phyloP scores from a whole-genome alignment of 768 basidiomycete genomes.

The Agaricus bisporus region DNA sequence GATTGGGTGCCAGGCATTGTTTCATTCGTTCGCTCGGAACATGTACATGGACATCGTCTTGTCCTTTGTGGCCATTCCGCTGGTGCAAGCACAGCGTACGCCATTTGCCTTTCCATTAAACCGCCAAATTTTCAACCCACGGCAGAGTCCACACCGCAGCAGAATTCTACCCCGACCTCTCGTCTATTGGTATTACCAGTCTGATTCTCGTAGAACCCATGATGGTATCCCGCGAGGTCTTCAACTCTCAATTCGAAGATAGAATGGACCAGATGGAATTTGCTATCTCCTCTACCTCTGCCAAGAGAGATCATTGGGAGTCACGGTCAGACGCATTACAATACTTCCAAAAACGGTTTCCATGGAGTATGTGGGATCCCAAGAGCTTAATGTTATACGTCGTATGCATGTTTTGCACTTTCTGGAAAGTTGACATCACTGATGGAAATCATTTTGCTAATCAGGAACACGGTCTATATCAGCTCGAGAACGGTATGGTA shows the following conservation, averaged over 20 bases:
- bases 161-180: slow-evolving; percentile 17
- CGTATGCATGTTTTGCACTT: slow-evolving; percentile 21
- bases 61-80: slow-evolving; percentile 39
- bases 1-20: slow-evolving; percentile 33
- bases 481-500: slow-evolving; percentile 21
- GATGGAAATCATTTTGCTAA: neutral
- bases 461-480: slow-evolving; percentile 32
- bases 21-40: slow-evolving; percentile 25
- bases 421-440: neutral
- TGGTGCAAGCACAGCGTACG: slow-evolving; percentile 34
- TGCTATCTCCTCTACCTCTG: slow-evolving; percentile 27
- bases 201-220: slow-evolving; percentile 42
- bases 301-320: slow-evolving; percentile 34
- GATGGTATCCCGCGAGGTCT: slow-evolving; percentile 31
- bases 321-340: slow-evolving; percentile 32
- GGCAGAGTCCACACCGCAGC: slow-evolving; percentile 34
- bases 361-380: slow-evolving; percentile 43
- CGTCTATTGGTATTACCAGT: slow-evolving; percentile 23
- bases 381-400: slow-evolving; percentile 30
- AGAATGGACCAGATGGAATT: slow-evolving; percentile 31
- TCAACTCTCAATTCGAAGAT: slow-evolving; percentile 29
- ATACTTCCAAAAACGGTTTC: slow-evolving; percentile 36
- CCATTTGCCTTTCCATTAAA: neutral
- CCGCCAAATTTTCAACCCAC: neutral
- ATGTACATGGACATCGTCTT: slow-evolving; percentile 28